phyloP scores from a whole-genome alignment of 208 protist species.

The Porcisia hertigi region DNA sequence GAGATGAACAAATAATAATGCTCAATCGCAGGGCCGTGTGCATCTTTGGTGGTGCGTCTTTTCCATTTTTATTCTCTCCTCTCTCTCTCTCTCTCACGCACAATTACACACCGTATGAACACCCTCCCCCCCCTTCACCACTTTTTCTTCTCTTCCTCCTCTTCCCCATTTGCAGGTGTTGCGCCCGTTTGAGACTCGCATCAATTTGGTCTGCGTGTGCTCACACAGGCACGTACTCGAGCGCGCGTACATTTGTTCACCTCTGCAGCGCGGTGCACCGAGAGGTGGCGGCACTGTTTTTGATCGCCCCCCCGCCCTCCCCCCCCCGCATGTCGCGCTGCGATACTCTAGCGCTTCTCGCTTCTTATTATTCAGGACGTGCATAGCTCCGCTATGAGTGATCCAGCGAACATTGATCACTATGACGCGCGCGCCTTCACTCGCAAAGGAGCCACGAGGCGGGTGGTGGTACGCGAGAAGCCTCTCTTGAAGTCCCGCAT shows the following conservation, averaged over 20 bases:
- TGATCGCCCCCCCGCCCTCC: not conserved
- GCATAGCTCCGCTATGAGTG: conserved; percentile 21
- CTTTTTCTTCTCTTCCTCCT: too few relatives aligned
- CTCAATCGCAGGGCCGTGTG: too few relatives aligned
- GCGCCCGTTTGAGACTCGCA: not conserved
- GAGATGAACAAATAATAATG: too few relatives aligned
- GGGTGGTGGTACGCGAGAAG: conserved; percentile 83
- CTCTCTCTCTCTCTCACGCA: too few relatives aligned
- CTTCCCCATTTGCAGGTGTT: not conserved
- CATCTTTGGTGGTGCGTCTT: too few relatives aligned
- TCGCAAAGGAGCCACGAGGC: conserved; percentile 47
- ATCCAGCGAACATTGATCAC: conserved; percentile 59
- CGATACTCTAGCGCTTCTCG: not conserved
- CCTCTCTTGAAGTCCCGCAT: conserved; percentile 71
- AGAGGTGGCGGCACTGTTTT: not conserved
- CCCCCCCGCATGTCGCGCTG: not conserved
- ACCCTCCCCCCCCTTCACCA: not conserved
- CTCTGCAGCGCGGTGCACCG: not conserved
- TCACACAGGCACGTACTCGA: not conserved
- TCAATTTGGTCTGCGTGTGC: not conserved
- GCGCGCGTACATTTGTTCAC: not conserved
- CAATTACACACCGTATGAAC: too few relatives aligned
- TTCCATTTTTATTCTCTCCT: too few relatives aligned
- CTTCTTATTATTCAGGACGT: not conserved
- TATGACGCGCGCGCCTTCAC: conserved; percentile 78